Conservation (phyloP, 202 grass and related monocot species). For the Eragrostis tef region DNA sequence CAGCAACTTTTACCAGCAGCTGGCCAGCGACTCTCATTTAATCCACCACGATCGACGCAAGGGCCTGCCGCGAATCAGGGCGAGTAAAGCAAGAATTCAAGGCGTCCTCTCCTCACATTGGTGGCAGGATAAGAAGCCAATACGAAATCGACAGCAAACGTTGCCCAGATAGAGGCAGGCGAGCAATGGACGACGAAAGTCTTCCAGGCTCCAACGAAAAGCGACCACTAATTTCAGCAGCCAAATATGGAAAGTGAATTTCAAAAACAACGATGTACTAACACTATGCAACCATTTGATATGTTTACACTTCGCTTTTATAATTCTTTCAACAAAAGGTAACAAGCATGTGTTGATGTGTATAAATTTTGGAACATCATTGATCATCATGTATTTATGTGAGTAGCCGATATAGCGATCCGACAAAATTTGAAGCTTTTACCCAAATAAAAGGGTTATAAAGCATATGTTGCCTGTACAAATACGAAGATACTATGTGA, state of each 20-base stretch:
- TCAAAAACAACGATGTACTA: no score
- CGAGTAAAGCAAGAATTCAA: conserved; percentile 42
- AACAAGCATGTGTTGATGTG: neutral
- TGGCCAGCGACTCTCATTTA: conserved; percentile 46
- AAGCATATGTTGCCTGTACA: conserved; percentile 13
- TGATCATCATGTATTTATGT: neutral
- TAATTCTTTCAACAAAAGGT: neutral
- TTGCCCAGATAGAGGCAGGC: neutral
- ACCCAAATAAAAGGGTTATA: conserved; percentile 40
- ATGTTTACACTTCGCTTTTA: neutral
- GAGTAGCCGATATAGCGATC: neutral
- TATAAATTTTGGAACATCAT: neutral
- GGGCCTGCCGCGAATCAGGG: conserved; percentile 22
- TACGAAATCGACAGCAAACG: conserved; percentile 20
- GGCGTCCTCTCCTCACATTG: conserved; percentile 13
- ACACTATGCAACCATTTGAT: neutral
- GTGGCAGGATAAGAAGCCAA: conserved; percentile 40
- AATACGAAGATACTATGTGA: neutral
- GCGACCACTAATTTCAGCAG: no score
- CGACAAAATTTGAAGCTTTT: conserved; percentile 29
- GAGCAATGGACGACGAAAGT: neutral
- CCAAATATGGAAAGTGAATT: no score
- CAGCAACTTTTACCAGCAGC: neutral
- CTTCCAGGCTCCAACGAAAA: no score
- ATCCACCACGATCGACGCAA: conserved; percentile 23